phyloP scores from a whole-genome alignment of 2,329 filamentous ascomycete genomes.

The Alternaria consortialis region DNA sequence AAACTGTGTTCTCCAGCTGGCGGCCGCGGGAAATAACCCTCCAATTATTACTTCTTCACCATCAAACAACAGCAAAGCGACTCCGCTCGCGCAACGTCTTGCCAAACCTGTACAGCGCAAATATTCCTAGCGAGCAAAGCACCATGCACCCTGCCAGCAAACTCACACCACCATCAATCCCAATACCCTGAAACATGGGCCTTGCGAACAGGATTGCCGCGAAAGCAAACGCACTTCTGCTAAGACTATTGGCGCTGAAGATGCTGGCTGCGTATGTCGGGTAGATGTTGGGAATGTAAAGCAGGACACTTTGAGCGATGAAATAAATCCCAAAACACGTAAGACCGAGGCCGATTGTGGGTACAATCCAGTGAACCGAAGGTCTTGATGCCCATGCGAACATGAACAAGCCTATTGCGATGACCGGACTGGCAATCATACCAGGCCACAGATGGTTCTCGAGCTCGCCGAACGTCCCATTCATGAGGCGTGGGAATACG shows the following conservation, averaged over 20 bases:
- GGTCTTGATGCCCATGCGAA: constrained; percentile 71
- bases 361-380: constrained; percentile 64
- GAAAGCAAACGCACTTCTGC: constrained; percentile 65
- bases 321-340: constrained; percentile 54
- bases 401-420: constrained; percentile 70
- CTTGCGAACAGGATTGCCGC: constrained; percentile 67
- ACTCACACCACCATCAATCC: constrained; percentile 65
- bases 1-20: neutral
- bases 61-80: constrained; percentile 60
- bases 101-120: constrained; percentile 65
- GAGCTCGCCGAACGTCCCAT: constrained; percentile 74
- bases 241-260: constrained; percentile 69
- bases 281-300: constrained; percentile 72
- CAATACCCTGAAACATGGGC: constrained; percentile 66
- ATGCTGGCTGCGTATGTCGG: constrained; percentile 59
- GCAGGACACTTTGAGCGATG: constrained; percentile 59
- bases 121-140: constrained; percentile 62
- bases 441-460: constrained; percentile 79
- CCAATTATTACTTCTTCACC: neutral
- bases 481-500: constrained; percentile 66
- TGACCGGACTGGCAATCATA: constrained; percentile 59
- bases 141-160: constrained; percentile 61
- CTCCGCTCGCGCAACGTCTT: constrained; percentile 64
- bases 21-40: neutral
- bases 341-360: constrained; percentile 61